Conservation (phyloP, 148 eudicot genomes). For the Cornus suecica region DNA sequence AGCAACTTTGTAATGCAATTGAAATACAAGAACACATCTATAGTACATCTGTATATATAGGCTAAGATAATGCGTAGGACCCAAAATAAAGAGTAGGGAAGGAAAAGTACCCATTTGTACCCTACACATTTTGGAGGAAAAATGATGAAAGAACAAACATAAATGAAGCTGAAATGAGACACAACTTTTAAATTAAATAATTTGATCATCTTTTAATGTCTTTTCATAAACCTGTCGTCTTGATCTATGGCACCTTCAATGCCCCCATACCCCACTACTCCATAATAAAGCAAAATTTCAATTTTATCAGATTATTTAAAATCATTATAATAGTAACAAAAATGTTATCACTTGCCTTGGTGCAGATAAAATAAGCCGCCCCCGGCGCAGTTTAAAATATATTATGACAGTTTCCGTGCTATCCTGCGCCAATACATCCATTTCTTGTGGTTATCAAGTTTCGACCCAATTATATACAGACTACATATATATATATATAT, state of each 20-base stretch:
- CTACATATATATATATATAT: too few species aligned
- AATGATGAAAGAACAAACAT: not conserved
- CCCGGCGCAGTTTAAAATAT: not conserved
- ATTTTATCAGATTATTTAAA: not conserved
- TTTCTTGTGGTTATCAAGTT: too few species aligned
- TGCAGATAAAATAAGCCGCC: not conserved
- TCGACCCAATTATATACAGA: too few species aligned
- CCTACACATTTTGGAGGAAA: slow-evolving; percentile 6
- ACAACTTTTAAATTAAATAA: not conserved
- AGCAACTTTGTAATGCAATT: too few species aligned
- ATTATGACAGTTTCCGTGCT: not conserved
- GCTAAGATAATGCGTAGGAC: not conserved
- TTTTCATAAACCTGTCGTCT: slow-evolving; percentile 5
- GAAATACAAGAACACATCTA: not conserved
- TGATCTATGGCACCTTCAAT: slow-evolving; percentile 11
- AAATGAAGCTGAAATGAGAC: slow-evolving; percentile 13
- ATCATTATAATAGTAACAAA: not conserved
- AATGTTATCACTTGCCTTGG: too few species aligned
- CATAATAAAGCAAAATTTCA: not conserved
- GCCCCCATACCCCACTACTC: slow-evolving; percentile 9
- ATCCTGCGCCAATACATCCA: not conserved
- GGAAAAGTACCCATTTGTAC: not conserved
- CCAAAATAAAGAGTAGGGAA: not conserved
- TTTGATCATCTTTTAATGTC: not conserved
- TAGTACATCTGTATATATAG: not conserved